Evolutionary conservation across 768 basidiomycete genomes (phyloP).

Genomic region (Porpolomopsis calyptriformis): DNA sequence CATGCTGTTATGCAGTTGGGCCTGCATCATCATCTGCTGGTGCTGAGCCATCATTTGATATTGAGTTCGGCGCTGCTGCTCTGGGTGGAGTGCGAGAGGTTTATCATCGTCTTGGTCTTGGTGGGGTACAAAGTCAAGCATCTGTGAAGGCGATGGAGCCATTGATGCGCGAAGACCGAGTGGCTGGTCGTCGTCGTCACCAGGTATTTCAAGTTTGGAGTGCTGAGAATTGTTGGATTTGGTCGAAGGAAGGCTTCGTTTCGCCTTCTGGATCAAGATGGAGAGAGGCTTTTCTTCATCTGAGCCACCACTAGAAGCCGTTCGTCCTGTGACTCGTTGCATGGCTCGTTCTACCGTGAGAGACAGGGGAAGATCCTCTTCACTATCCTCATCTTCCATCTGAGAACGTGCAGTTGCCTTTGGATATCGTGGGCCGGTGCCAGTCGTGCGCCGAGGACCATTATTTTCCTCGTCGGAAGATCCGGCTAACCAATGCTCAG

Average conservation of each 20-base stretch:
- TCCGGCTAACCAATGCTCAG: conserved; percentile 34
- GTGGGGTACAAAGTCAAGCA: conserved; percentile 5
- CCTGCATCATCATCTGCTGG: conserved; percentile 62
- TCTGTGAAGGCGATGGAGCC: conserved; percentile 19
- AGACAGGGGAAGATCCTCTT: conserved; percentile 72
- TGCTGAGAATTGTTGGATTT: conserved; percentile 27
- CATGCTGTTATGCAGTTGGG: conserved; percentile 67
- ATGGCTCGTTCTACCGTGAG: conserved; percentile 48
- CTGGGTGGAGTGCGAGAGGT: conserved; percentile 64
- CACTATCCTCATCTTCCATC: conserved; percentile 43
- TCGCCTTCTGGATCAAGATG: conserved; percentile 39
- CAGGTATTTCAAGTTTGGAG: conserved; percentile 12
- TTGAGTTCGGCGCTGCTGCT: conserved; percentile 69
- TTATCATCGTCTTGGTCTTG: conserved; percentile 46
- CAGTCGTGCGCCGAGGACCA: conserved; percentile 42
- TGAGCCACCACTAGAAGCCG: conserved; percentile 31
- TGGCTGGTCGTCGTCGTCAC: conserved; percentile 60
- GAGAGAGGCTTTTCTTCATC: conserved; percentile 70
- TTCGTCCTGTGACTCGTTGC: conserved; percentile 28
- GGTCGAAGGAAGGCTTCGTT: conserved; percentile 33
- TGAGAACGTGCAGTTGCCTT: conserved; percentile 17
- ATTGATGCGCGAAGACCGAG: conserved; percentile 60
- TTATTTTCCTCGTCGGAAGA: conserved; percentile 59
- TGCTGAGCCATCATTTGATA: conserved; percentile 46
- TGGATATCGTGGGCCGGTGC: conserved; percentile 45